These are phyloP conservation scores for Scutellaria barbata DNA, from an alignment of 257 asterid species.

Conservation along the genomic window DNA sequence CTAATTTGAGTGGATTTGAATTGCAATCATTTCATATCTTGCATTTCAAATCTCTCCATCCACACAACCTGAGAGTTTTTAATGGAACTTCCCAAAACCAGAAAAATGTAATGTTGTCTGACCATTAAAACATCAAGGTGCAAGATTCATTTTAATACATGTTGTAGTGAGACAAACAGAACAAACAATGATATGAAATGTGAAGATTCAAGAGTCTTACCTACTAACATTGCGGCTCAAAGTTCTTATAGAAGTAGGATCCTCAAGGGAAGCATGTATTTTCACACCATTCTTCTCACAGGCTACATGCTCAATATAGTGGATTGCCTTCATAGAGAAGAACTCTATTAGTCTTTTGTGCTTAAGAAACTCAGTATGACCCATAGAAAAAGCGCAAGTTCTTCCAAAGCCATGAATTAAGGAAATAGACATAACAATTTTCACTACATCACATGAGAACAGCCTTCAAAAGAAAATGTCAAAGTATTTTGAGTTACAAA, in stretches of 20 bases:
- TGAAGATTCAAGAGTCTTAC: constrained; percentile 38
- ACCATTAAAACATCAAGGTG: constrained; percentile 4
- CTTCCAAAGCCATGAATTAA: constrained; percentile 1
- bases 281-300: constrained; percentile 33
- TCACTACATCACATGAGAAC: background rate
- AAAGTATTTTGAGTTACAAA: background rate
- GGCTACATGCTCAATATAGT: constrained; percentile 42
- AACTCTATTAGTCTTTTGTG: background rate
- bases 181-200: constrained; percentile 1
- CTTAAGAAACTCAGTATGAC: background rate
- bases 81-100: constrained; percentile 1
- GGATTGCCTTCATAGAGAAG: constrained; percentile 41
- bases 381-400: background rate
- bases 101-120: background rate
- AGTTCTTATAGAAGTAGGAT: constrained; percentile 39
- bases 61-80: background rate
- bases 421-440: background rate
- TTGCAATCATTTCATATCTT: no score
- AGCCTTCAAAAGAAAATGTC: background rate
- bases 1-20: no score
- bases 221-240: constrained; percentile 40
- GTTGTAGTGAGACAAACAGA: background rate
- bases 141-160: constrained; percentile 6
- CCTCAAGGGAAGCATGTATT: constrained; percentile 17
- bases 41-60: no score